Base-by-base conservation (phyloP, 2,329 filamentous ascomycete species). In the Cladobotryum protrusum region DNA sequence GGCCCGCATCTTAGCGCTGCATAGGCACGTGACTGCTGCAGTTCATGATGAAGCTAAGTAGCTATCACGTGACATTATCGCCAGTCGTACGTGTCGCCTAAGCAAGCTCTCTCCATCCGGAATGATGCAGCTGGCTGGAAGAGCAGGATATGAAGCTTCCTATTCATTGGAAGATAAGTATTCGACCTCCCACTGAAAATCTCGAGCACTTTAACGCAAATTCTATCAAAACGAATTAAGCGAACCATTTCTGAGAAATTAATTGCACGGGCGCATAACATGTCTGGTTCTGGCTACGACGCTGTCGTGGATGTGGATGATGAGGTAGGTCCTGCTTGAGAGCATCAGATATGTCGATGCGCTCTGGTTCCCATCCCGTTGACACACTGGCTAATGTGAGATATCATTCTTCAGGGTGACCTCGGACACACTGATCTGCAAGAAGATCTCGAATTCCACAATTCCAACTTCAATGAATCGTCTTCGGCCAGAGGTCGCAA, bases 391-490 rank as follows among this genome's bases (percentile, higher is more conserved):
- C 50, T 56, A 46, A 61, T 48, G 39, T 54, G 59, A 49, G 59
- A 54, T 39, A 45, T 40, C 49, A 39, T n/a, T 36, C 32, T 24
- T 29, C 67, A 97, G 91, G 92, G 92, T 63, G 93, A 99, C 72
- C 84, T 99, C 66, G 93, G 93, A 63, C 91, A 96, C 72, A 99
- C 93, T 50, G 93, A 99, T 70, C 86, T 99, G 19, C 90, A 96
- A 76, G 92, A 96, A 70, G 93, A 97, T 72, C 90, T 99, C 67
- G 93, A 97, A 79, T 99, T 99, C 75, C 93, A 99, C 78, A 87
- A 84, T 65, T 96, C 91, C 57, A 82, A 87, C 74, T 95, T 95
- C 70, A 81, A 84, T 62, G 82, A 83, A 51, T 65, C 76, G 64
- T 62, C 76, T 58, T 63, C 49, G 13, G 41, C 67, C 14, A 69